phyloP scores from a whole-genome alignment of 2,329 filamentous ascomycete species.

The Ophiocordyceps australis region DNA sequence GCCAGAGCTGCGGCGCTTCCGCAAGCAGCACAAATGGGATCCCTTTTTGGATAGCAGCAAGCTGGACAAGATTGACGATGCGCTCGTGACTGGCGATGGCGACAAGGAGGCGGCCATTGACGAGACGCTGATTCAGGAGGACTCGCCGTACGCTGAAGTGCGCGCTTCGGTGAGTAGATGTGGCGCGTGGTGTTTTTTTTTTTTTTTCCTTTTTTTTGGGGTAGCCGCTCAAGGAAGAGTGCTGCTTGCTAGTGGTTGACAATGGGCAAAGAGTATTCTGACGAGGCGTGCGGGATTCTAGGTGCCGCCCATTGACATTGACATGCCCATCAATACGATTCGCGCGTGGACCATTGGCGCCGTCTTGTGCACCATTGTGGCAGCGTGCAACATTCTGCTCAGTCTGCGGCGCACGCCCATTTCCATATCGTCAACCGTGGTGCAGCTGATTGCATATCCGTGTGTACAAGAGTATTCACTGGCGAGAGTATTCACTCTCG shows the following conservation, averaged over 20 bases:
- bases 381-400: conserved; percentile 36
- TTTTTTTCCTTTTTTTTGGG: no score
- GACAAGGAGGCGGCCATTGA: conserved; percentile 26
- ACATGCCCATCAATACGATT: conserved; percentile 34
- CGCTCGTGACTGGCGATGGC: conserved; percentile 21
- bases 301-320: conserved; percentile 25
- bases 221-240: no score
- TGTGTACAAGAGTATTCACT: no score
- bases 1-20: conserved; percentile 19
- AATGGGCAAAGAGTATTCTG: no score
- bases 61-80: conserved; percentile 29
- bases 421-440: conserved; percentile 31
- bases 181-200: not conserved
- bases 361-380: conserved; percentile 36
- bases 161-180: conserved; percentile 6
- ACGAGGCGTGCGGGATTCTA: no score
- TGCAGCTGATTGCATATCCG: conserved; percentile 35
- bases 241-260: no score
- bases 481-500: not conserved
- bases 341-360: conserved; percentile 42
- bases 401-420: conserved; percentile 28
- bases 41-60: conserved; percentile 35
- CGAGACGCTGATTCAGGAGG: conserved; percentile 26
- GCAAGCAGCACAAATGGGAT: conserved; percentile 34
- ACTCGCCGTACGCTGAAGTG: conserved; percentile 20